phyloP scores from a whole-genome alignment of 768 basidiomycete genomes.

The Pleurotus eryngii region DNA sequence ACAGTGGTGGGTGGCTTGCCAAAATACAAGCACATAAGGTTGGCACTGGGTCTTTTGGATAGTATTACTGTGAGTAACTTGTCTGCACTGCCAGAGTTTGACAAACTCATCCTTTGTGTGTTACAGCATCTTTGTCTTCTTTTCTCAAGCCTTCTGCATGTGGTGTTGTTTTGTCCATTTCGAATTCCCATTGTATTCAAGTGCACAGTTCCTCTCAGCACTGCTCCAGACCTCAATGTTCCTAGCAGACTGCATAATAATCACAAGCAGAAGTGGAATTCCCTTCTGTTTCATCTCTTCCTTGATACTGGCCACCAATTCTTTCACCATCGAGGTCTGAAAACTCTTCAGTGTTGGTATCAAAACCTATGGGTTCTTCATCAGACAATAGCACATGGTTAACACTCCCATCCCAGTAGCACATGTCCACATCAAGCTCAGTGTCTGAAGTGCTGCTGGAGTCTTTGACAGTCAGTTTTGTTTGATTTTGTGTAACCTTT shows the following conservation, averaged over 20 bases:
- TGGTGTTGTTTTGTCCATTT: conserved; percentile 3
- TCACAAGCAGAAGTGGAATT: background rate
- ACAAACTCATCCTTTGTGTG: background rate
- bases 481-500: background rate
- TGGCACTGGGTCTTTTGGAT: too few relatives aligned
- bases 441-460: background rate
- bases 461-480: too few relatives aligned
- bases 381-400: background rate
- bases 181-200: conserved; percentile 14
- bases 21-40: too few relatives aligned
- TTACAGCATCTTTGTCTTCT: conserved; percentile 4
- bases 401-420: background rate
- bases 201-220: conserved; percentile 9
- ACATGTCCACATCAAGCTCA: background rate
- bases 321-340: background rate
- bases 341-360: background rate
- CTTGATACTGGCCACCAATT: background rate
- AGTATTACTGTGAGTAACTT: too few relatives aligned
- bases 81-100: too few relatives aligned
- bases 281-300: background rate
- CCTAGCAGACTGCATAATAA: background rate
- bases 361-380: background rate
- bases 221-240: conserved; percentile 3
- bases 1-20: too few relatives aligned
- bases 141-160: background rate